A percentile compares a stretch with the other conserved stretches of the same genome.
Conservation (phyloP, 768 basidiomycete species). For the Austroboletus eburneus region DNA sequence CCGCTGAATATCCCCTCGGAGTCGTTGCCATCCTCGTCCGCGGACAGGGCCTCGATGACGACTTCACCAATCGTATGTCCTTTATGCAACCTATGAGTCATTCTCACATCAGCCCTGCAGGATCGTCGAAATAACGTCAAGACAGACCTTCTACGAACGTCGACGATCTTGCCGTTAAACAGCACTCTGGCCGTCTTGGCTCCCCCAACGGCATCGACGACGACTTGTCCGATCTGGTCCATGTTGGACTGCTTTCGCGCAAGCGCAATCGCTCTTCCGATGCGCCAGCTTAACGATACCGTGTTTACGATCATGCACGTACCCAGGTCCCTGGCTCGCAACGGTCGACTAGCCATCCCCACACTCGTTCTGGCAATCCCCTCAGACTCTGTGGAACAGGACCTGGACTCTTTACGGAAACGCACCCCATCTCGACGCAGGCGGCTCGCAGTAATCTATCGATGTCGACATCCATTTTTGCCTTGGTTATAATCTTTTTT, state of each 20-base stretch:
- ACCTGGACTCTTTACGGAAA: too few relatives aligned
- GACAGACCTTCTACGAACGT: constrained; percentile 38
- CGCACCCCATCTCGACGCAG: not conserved
- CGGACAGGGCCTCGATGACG: constrained; percentile 25
- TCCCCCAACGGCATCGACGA: constrained; percentile 37
- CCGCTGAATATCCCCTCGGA: constrained; percentile 22
- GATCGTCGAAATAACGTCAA: too few relatives aligned
- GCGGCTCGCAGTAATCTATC: not conserved
- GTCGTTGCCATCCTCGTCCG: constrained; percentile 20
- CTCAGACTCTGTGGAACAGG: too few relatives aligned
- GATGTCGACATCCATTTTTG: not conserved
- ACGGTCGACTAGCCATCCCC: constrained; percentile 41
- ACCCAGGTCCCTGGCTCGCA: constrained; percentile 33
- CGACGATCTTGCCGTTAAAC: constrained; percentile 59
- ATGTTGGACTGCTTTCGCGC: constrained; percentile 46
- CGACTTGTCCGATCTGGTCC: constrained; percentile 31
- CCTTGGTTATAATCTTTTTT: not conserved
- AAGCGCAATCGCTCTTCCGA: constrained; percentile 55
- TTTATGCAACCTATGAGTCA: constrained; percentile 30
- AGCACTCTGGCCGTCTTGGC: constrained; percentile 35
- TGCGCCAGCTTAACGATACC: constrained; percentile 58
- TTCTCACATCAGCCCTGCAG: too few relatives aligned
- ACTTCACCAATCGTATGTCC: constrained; percentile 40
- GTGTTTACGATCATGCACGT: constrained; percentile 46
- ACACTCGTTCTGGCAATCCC: constrained; percentile 17